Base-by-base conservation (phyloP, 371 early-diverging fungal species). In the Syncephalis plumigaleata region DNA sequence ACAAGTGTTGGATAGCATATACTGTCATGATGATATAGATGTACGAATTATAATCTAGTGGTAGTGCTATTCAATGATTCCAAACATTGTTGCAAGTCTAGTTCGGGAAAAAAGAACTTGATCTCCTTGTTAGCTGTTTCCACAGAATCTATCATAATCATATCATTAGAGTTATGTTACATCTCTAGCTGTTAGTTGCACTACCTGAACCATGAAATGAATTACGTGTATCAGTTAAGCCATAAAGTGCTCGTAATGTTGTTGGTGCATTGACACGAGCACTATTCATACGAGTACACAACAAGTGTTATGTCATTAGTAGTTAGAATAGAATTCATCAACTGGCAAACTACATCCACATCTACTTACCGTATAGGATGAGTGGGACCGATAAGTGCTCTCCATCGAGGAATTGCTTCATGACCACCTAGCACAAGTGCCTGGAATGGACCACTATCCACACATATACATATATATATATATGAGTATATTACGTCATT, bases 221-320 rank as follows among this genome's bases (percentile, higher is more conserved):
- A 48, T 86, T 86, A 9, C 87, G 55, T 9, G 87, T 86, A 49
- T 86, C 84, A 0, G 85, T 84, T 49, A 86, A 51, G 8, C 86
- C 86, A 55, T 73, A 83, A 8, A 68, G 53, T 9, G 84, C 73
- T 20, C 87, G 66, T n/a, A 86, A 56, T 7, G 77, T 73, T 21
- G 60, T 39, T 13, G 79, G 77, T 22, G 67, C 64, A 54, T 66
- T 45, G 1, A 81, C 58, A 40, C 75, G 66, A 21, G 83, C 83
- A 37, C 79, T 81, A 40, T 7, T 39, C 13, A 20, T n/a, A 3
- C 16, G 40, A 7, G 31, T 31, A 31, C 31, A 7, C 31, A 31
- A 31, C 11, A 31, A 31, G 7, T 7, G 11, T 31, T 11, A 31
- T 38, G 1, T 7, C 22, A 11, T 2, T 9, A 13, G 13, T 44